Percentiles rank a stretch among this genome's conserved stretches.
phyloP scores from a whole-genome alignment of 2,329 filamentous ascomycete genomes.

The Fusarium caatingaense region DNA sequence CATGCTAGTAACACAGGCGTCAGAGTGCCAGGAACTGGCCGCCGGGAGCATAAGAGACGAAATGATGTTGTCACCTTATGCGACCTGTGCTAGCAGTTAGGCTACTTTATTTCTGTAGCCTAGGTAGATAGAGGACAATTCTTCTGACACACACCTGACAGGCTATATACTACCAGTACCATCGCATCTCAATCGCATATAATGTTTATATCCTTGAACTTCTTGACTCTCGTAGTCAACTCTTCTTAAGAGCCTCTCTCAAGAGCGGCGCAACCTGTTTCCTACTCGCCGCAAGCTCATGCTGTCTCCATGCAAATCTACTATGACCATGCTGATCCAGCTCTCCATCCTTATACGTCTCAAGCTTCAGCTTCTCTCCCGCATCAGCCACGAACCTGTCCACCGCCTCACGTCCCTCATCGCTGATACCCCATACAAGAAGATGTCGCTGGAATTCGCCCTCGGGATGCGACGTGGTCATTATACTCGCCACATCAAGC shows the following conservation, averaged over 20 bases:
- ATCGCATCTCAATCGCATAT: background rate
- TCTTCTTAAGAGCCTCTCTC: conserved; percentile 63
- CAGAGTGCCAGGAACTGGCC: background rate
- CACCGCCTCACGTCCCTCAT: conserved; percentile 61
- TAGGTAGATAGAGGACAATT: background rate
- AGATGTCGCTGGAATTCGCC: conserved; percentile 73
- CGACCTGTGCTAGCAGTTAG: background rate
- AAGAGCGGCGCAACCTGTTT: conserved; percentile 77
- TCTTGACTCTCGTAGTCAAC: conserved; percentile 17
- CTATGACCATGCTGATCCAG: conserved; percentile 59
- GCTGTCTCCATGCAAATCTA: conserved; percentile 75
- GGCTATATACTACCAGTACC: background rate
- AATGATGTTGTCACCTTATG: background rate
- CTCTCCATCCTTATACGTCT: conserved; percentile 62
- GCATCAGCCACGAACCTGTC: conserved; percentile 62
- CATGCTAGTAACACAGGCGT: background rate
- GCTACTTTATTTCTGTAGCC: background rate
- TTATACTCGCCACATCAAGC: conserved; percentile 73
- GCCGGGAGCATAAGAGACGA: background rate
- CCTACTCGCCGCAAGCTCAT: conserved; percentile 68
- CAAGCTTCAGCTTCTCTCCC: conserved; percentile 65
- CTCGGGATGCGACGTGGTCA: conserved; percentile 72
- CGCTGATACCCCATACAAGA: conserved; percentile 71
- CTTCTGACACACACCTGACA: background rate
- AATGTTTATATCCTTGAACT: conserved; percentile 24